Conservation (phyloP, 75 land plant species). For the Isoetes taiwanensis region DNA sequence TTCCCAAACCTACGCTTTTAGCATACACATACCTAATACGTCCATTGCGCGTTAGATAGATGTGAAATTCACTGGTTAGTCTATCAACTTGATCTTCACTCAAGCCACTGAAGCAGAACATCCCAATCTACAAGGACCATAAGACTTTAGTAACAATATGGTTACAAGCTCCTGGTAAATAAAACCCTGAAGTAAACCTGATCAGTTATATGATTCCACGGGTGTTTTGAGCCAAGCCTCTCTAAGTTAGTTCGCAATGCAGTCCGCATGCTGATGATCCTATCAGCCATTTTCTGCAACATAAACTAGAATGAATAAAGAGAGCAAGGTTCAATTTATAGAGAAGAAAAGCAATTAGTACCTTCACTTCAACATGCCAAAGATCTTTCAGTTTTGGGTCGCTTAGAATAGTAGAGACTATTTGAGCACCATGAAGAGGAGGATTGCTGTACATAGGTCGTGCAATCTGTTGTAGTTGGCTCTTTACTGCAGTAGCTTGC, state of each 20-base stretch:
- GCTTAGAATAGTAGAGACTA: conserved; percentile 60
- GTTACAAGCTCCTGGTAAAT: background rate
- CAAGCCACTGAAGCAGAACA: conserved; percentile 92
- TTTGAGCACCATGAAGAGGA: conserved; percentile 83
- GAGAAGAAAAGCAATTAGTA: conserved; percentile 7
- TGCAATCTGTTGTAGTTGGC: conserved; percentile 79
- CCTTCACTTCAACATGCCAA: conserved; percentile 81
- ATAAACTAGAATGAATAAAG: background rate
- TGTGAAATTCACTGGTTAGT: conserved; percentile 71
- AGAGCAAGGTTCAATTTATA: background rate
- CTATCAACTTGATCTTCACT: conserved; percentile 88
- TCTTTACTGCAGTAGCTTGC: conserved; percentile 69
- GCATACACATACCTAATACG: conserved; percentile 56
- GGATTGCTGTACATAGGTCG: conserved; percentile 97
- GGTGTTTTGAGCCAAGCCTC: conserved; percentile 45
- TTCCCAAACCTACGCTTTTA: too few relatives aligned
- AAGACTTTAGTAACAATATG: background rate
- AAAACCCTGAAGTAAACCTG: conserved; percentile 38
- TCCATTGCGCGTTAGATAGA: conserved; percentile 85
- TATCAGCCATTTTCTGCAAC: conserved; percentile 82
- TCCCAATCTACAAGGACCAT: conserved; percentile 52
- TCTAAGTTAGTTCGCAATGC: conserved; percentile 62
- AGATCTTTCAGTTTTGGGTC: conserved; percentile 60
- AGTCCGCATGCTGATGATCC: conserved; percentile 79
- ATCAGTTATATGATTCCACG: conserved; percentile 81